Conservation (phyloP, 345 rosid genomes). For the Eucalyptus regnans region DNA sequence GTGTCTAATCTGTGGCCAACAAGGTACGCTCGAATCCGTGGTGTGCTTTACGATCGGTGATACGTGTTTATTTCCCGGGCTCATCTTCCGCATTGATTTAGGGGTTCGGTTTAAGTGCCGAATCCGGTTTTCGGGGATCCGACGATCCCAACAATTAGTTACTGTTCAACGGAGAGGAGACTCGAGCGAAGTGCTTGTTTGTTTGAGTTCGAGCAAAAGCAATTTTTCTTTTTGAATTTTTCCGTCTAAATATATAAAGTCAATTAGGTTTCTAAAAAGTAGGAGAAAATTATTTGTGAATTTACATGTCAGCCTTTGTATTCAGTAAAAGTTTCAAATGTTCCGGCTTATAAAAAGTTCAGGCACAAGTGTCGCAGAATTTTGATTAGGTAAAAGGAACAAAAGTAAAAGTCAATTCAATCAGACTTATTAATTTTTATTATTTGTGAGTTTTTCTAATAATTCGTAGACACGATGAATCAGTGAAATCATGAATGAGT, state of each 20-base stretch:
- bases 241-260: not conserved
- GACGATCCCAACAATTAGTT: too few species aligned
- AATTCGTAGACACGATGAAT: not conserved
- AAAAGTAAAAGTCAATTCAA: not conserved
- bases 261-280: not conserved
- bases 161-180: not conserved
- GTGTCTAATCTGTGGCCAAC: too few species aligned
- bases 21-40: too few species aligned
- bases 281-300: too few species aligned
- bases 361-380: not conserved
- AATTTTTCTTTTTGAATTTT: not conserved
- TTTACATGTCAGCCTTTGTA: not conserved
- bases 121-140: too few species aligned
- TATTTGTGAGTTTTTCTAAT: not conserved
- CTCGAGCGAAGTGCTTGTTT: not conserved
- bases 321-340: not conserved
- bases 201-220: not conserved
- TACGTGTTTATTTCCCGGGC: too few species aligned
- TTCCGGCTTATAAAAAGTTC: not conserved
- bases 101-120: too few species aligned
- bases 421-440: not conserved
- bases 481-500: not conserved
- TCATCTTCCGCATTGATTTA: too few species aligned
- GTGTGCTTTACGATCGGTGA: too few species aligned
- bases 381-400: not conserved